Evolutionary conservation across 2,329 filamentous ascomycete genomes (phyloP).

Genomic region (Balansia obtecta): DNA sequence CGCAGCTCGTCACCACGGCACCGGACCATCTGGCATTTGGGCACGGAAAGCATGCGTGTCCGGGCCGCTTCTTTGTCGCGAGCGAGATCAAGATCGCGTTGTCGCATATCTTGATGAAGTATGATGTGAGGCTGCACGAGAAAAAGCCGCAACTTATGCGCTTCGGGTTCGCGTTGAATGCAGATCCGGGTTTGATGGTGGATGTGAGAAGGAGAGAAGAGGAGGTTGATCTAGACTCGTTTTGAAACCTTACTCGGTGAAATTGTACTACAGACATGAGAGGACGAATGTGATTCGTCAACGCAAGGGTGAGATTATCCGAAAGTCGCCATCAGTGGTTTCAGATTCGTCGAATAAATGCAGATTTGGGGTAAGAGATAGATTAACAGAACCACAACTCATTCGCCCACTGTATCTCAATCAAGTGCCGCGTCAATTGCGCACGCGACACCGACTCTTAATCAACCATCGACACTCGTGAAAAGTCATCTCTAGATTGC

Average conservation of each 20-base stretch:
- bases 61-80: constrained; percentile 40
- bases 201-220: neutral
- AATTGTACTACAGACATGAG: no score
- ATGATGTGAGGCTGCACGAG: constrained; percentile 21
- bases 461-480: no score
- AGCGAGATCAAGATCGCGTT: constrained; percentile 40
- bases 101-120: constrained; percentile 34
- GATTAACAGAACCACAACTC: no score
- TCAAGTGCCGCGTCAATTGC: no score
- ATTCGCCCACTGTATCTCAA: no score
- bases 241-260: neutral
- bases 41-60: constrained; percentile 40
- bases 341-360: no score
- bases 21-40: constrained; percentile 38
- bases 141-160: neutral
- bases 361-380: no score
- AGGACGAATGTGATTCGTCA: no score
- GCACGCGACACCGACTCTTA: no score
- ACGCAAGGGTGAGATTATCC: no score
- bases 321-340: no score
- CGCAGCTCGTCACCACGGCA: constrained; percentile 36
- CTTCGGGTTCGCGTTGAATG: neutral
- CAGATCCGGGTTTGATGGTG: neutral
- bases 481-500: no score
- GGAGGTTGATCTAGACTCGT: neutral